Base-by-base conservation (phyloP, 2,329 filamentous ascomycete genomes). In the Penicillium sp. region DNA sequence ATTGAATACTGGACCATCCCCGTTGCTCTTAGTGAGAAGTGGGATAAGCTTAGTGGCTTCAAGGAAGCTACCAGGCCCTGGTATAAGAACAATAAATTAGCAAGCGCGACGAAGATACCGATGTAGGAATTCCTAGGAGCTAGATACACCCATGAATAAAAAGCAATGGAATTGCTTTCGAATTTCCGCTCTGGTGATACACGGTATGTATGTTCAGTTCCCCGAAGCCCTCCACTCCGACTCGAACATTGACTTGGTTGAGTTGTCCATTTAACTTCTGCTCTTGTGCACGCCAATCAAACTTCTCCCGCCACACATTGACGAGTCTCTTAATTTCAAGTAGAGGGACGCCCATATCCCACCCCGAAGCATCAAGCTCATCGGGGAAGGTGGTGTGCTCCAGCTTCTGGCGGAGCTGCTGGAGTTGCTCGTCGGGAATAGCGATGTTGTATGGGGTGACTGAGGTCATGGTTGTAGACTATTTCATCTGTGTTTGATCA, bases 21-120 rank as follows among this genome's bases (percentile, higher is more conserved):
- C 66, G 9, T 73, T 73, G 6, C 65, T 68, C 5, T 69, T 65
- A 15, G 74, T 71, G 10, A 85, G 70, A 2, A 79, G 62, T 1
- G 78, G 79, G 7, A 91, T 63, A 17, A 70, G 47, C 42, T 70
- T 69, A 15, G 64, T 66, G 3, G 64, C 64, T 61, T 91, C 88
- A 47, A 88, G 69, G 68, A 89, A 90, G 61, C 83, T 87, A 1
- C 89, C 88, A 0, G 89, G 89, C 69, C 70, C 69, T 72, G 84
- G 65, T 38, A 21, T 36, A 23, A 44, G 31, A 41, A 44, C 9
- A 19, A 27, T 13, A 19, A 35, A 15, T 54, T 21, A 54, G 51
- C 35, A 39, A 33, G 25, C 8, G 17, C 15, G n/a, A 21, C 9
- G 12, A 15, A 19, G 6, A 35, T 54, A 75, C n/a, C 19, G n/a